Evolutionary conservation across 257 asterid genomes (phyloP).

Genomic region (Fraxinus anomala): DNA sequence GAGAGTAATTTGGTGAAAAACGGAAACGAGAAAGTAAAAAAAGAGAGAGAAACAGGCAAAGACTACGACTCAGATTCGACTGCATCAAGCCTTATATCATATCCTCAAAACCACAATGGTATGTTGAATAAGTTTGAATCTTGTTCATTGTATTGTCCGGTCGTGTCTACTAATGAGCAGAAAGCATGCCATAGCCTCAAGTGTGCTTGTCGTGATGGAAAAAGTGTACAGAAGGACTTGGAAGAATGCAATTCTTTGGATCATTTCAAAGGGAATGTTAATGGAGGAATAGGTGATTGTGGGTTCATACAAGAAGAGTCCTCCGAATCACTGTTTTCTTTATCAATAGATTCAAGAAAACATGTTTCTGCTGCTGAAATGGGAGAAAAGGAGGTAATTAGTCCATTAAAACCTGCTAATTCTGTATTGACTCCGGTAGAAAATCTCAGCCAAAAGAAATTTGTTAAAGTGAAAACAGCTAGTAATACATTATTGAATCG

Average conservation of each 20-base stretch:
- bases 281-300: not conserved
- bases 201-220: not conserved
- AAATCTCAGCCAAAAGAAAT: conserved; percentile 26
- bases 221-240: conserved; percentile 10
- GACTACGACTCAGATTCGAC: conserved; percentile 9
- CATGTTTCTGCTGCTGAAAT: conserved; percentile 22
- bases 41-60: not conserved
- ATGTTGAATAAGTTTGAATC: not conserved
- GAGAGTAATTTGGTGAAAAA: not conserved
- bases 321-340: conserved; percentile 54
- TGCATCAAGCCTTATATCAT: not conserved
- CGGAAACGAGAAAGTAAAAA: not conserved
- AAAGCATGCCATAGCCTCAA: not conserved
- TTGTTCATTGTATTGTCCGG: not conserved
- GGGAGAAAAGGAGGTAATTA: conserved; percentile 46
- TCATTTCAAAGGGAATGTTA: not conserved
- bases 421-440: conserved; percentile 30
- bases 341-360: conserved; percentile 57
- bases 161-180: not conserved
- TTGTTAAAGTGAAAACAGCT: conserved; percentile 8
- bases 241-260: conserved; percentile 4
- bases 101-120: conserved; percentile 6
- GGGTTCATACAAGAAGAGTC: conserved; percentile 28
- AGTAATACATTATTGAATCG: not conserved
- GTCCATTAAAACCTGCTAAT: conserved; percentile 32